These are phyloP conservation scores for Pseudopithomyces chartarum DNA, from an alignment of 2,329 filamentous ascomycete genomes.

Conservation along the genomic window DNA sequence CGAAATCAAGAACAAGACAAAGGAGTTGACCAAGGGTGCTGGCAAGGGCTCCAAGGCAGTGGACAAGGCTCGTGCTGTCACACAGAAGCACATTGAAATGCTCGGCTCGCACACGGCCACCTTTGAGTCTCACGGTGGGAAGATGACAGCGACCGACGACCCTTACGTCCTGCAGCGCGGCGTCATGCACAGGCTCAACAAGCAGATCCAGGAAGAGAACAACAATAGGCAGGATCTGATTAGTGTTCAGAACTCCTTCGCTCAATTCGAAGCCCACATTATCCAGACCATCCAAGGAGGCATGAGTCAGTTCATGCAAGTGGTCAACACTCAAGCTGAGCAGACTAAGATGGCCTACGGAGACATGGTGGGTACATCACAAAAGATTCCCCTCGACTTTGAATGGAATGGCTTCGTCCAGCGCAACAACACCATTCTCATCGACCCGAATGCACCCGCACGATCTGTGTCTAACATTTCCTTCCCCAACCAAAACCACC, in stretches of 20 bases:
- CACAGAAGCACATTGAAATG: conserved; percentile 95
- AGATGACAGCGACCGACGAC: conserved; percentile 74
- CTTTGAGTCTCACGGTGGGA: conserved; percentile 76
- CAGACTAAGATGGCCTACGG: conserved; percentile 79
- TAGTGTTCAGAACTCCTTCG: conserved; percentile 87
- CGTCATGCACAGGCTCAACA: conserved; percentile 81
- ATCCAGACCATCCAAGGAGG: conserved; percentile 81
- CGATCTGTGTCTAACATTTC: conserved; percentile 73
- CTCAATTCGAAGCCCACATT: conserved; percentile 84
- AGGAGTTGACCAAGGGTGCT: conserved; percentile 82
- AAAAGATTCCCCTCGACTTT: conserved; percentile 80
- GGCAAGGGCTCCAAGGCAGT: conserved; percentile 87
- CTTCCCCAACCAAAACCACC: conserved; percentile 90
- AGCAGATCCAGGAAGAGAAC: conserved; percentile 94
- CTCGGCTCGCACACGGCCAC: conserved; percentile 83
- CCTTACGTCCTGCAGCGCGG: conserved; percentile 87
- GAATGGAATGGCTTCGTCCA: conserved; percentile 88
- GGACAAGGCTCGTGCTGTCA: conserved; percentile 81
- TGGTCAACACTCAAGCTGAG: conserved; percentile 79
- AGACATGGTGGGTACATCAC: conserved; percentile 78
- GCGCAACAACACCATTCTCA: conserved; percentile 72
- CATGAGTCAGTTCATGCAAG: conserved; percentile 81
- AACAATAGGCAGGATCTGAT: conserved; percentile 92
- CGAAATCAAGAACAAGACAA: conserved; percentile 95
- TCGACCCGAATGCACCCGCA: conserved; percentile 76